Conservation (phyloP, 2,329 filamentous ascomycete species). For the Penicillium frequentans region DNA sequence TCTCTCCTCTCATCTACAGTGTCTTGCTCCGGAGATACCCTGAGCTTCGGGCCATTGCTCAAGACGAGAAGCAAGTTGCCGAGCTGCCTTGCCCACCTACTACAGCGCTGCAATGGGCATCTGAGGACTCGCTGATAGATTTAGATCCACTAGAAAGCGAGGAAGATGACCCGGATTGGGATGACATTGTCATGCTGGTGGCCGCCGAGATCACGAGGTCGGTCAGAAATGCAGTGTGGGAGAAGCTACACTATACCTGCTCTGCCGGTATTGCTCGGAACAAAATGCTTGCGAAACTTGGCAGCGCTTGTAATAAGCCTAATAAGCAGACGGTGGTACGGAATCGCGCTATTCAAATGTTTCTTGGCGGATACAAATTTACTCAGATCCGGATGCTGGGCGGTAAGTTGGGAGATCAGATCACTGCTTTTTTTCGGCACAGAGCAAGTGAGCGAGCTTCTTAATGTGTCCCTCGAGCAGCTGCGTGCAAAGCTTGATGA, state of each 20-base stretch:
- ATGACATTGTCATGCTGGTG: slow-evolving; percentile 83
- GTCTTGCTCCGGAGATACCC: slow-evolving; percentile 75
- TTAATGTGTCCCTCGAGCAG: slow-evolving; percentile 70
- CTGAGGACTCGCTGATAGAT: slow-evolving; percentile 74
- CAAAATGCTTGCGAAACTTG: slow-evolving; percentile 94
- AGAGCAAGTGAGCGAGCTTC: slow-evolving; percentile 73
- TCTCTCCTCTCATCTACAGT: slow-evolving; percentile 79
- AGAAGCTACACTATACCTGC: slow-evolving; percentile 81
- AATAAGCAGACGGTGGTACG: slow-evolving; percentile 93
- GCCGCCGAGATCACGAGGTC: slow-evolving; percentile 84
- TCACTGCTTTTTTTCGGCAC: slow-evolving; percentile 78
- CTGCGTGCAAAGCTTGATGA: slow-evolving; percentile 77
- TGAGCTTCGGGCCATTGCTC: slow-evolving; percentile 62
- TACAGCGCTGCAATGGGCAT: slow-evolving; percentile 77
- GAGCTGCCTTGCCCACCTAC: slow-evolving; percentile 71
- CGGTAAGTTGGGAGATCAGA: slow-evolving; percentile 87
- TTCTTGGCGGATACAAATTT: slow-evolving; percentile 83
- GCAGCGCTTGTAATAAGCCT: slow-evolving; percentile 88
- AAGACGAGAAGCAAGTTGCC: slow-evolving; percentile 53
- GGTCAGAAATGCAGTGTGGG: slow-evolving; percentile 67
- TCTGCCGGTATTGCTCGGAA: slow-evolving; percentile 86
- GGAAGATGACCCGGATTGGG: slow-evolving; percentile 87
- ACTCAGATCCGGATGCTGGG: slow-evolving; percentile 95
- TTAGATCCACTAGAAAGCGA: slow-evolving; percentile 72
- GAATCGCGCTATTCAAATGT: slow-evolving; percentile 75